Percentiles rank a stretch among this genome's conserved stretches.
Evolutionary conservation across 345 rosid species (phyloP).

Genomic region (Eucalyptus curtisii): DNA sequence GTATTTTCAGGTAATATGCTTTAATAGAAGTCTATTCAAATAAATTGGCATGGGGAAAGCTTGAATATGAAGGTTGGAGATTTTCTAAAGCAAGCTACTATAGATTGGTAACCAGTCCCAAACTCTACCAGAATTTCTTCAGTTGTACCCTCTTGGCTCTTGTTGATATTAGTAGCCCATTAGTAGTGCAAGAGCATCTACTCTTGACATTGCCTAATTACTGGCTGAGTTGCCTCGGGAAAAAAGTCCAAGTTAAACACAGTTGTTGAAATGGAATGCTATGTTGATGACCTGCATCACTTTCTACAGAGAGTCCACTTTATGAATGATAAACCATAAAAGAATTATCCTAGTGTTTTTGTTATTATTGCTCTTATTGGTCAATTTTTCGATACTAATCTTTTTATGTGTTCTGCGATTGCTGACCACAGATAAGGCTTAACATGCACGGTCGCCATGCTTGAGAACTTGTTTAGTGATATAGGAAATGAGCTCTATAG

Average conservation of each 20-base stretch:
- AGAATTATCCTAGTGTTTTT: neutral
- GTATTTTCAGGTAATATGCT: constrained; percentile 54
- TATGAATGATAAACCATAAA: neutral
- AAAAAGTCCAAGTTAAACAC: neutral
- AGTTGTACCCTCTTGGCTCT: neutral
- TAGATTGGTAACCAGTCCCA: neutral
- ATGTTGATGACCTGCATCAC: neutral
- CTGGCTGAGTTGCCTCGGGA: neutral
- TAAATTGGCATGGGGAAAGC: neutral
- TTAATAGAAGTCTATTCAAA: neutral
- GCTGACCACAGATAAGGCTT: neutral
- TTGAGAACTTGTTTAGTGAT: neutral
- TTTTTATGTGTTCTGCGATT: neutral
- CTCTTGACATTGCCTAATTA: neutral
- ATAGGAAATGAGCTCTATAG: neutral
- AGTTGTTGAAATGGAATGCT: neutral
- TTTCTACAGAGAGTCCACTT: neutral
- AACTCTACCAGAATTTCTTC: neutral
- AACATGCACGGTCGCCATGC: neutral
- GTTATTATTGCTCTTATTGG: neutral
- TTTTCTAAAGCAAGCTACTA: neutral
- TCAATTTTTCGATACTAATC: neutral
- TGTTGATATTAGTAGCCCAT: neutral
- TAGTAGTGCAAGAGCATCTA: neutral
- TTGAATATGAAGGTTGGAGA: neutral